phyloP scores from a whole-genome alignment of 1,284 basidiomycete species.

The Trichosporon coremiiforme region DNA sequence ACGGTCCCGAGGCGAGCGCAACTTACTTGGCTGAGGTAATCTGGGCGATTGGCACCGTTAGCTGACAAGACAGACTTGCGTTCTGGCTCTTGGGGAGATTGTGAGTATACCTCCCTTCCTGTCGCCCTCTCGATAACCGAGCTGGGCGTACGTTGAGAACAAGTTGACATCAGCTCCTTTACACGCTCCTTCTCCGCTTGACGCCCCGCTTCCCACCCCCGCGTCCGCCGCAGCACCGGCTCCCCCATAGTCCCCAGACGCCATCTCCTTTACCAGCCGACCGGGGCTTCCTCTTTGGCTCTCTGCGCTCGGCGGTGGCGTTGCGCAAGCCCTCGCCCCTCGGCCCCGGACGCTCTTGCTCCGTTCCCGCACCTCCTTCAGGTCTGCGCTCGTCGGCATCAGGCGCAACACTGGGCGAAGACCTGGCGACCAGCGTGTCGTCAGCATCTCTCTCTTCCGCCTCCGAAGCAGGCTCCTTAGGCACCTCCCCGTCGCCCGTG shows the following conservation, averaged over 20 bases:
- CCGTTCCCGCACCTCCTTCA: background rate
- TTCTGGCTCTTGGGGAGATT: slow-evolving; percentile 5
- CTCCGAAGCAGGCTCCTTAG: background rate
- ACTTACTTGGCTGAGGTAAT: background rate
- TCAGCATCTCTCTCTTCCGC: background rate
- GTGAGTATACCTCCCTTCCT: background rate
- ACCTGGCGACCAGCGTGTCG: background rate
- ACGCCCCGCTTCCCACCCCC: slow-evolving; percentile 8
- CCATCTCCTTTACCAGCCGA: background rate
- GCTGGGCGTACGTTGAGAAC: too few relatives aligned
- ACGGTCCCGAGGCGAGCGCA: slow-evolving; percentile 4
- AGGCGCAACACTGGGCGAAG: background rate
- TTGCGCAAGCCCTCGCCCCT: background rate
- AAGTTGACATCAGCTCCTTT: background rate
- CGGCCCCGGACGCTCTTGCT: background rate
- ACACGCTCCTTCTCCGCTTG: background rate
- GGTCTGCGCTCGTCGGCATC: background rate
- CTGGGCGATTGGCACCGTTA: background rate
- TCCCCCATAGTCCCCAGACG: background rate
- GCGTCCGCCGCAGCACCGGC: background rate
- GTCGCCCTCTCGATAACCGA: background rate
- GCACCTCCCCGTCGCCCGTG: background rate
- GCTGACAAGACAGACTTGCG: slow-evolving; percentile 1
- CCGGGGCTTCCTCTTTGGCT: background rate
- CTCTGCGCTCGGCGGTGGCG: background rate